phyloP scores from a whole-genome alignment of 257 asterid genomes.

The Nicotiana benthamiana region DNA sequence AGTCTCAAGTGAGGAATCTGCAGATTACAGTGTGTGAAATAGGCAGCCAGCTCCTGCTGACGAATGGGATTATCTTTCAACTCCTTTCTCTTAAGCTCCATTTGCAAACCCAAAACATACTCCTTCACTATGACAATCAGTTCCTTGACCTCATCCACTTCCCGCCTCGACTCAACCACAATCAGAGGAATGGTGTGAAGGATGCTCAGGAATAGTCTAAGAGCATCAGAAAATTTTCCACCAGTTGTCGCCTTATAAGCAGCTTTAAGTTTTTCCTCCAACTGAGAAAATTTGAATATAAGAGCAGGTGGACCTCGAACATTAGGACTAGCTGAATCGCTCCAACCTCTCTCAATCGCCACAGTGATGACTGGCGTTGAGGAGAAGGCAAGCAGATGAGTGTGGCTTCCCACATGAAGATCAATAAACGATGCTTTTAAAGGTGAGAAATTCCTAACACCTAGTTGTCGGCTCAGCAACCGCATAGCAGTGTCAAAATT shows the following conservation, averaged over 20 bases:
- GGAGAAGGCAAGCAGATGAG: slow-evolving; percentile 60
- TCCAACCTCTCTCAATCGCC: slow-evolving; percentile 87
- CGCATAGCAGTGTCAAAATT: slow-evolving; percentile 94
- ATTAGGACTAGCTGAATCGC: slow-evolving; percentile 54
- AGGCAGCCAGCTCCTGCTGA: slow-evolving; percentile 90
- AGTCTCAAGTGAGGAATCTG: slow-evolving; percentile 74
- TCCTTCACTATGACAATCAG: slow-evolving; percentile 55
- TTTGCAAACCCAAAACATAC: slow-evolving; percentile 61
- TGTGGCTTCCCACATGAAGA: slow-evolving; percentile 77
- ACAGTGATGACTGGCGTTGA: slow-evolving; percentile 56
- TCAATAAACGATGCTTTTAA: slow-evolving; percentile 51
- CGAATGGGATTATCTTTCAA: slow-evolving; percentile 57
- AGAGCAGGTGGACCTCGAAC: slow-evolving; percentile 82
- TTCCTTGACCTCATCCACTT: slow-evolving; percentile 84
- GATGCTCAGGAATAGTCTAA: slow-evolving; percentile 42
- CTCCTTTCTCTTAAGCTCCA: slow-evolving; percentile 84
- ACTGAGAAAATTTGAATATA: slow-evolving; percentile 48
- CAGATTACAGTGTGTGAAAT: slow-evolving; percentile 81
- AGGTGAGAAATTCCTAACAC: slow-evolving; percentile 64
- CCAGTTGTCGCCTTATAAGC: slow-evolving; percentile 69
- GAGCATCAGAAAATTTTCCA: slow-evolving; percentile 75
- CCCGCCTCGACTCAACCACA: slow-evolving; percentile 70
- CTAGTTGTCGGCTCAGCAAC: slow-evolving; percentile 69
- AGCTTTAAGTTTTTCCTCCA: slow-evolving; percentile 71
- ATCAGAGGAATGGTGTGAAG: slow-evolving; percentile 70